Conservation (phyloP, 352 stramenopile species). For the Vaucheria bursata region DNA sequence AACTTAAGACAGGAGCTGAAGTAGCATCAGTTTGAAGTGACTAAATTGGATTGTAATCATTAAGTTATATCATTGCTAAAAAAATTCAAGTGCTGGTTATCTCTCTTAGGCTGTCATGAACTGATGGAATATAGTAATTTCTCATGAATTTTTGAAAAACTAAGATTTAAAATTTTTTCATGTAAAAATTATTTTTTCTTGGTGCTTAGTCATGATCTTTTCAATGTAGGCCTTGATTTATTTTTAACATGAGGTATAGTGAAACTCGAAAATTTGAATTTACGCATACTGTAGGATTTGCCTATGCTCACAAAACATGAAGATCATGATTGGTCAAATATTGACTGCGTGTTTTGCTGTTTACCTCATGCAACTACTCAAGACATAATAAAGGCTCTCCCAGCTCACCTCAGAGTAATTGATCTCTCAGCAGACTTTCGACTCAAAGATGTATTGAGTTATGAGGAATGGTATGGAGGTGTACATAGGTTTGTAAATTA, state of each 20-base stretch:
- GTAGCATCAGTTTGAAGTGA: too few relatives aligned
- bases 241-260: neutral
- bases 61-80: too few relatives aligned
- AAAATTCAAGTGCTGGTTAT: too few relatives aligned
- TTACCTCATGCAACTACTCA: conserved; percentile 53
- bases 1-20: too few relatives aligned
- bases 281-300: conserved; percentile 30
- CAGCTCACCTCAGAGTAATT: conserved; percentile 48
- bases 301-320: conserved; percentile 46
- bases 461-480: conserved; percentile 50
- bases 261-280: neutral
- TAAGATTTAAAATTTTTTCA: too few relatives aligned
- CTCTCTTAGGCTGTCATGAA: too few relatives aligned
- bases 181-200: too few relatives aligned
- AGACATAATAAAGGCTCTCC: conserved; percentile 50
- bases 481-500: conserved; percentile 35
- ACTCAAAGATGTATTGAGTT: conserved; percentile 45
- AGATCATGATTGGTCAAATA: conserved; percentile 46
- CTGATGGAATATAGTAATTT: too few relatives aligned
- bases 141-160: too few relatives aligned
- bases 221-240: too few relatives aligned
- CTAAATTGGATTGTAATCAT: too few relatives aligned
- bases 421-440: conserved; percentile 53
- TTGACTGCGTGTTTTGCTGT: conserved; percentile 54
- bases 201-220: too few relatives aligned